Conservation (phyloP, 345 rosid species). For the Dipteronia sinensis region DNA sequence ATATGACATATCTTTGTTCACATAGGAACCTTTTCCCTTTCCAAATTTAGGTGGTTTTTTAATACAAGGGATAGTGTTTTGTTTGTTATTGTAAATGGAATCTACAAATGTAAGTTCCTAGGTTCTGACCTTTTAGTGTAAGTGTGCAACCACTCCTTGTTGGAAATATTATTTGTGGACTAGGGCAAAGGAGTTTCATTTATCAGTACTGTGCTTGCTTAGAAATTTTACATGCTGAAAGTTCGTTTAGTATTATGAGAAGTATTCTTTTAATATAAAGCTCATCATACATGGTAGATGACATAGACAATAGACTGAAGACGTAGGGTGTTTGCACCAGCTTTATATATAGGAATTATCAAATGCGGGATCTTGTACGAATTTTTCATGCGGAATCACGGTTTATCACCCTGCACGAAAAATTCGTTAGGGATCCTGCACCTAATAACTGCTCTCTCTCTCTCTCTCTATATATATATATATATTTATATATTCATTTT, state of each 20-base stretch:
- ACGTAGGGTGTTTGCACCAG: not conserved
- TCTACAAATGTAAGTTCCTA: not conserved
- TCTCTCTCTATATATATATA: too few species aligned
- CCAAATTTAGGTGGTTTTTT: not conserved
- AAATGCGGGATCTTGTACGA: too few species aligned
- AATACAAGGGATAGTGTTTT: not conserved
- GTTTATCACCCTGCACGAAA: too few species aligned
- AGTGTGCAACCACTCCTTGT: not conserved
- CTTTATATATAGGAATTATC: not conserved
- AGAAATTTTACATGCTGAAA: not conserved
- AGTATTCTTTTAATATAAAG: not conserved
- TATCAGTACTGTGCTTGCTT: not conserved
- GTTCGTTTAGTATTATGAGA: not conserved
- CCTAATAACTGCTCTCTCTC: too few species aligned
- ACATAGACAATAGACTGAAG: not conserved
- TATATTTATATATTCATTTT: too few species aligned
- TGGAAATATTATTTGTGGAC: not conserved
- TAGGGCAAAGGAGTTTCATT: not conserved
- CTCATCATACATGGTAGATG: not conserved
- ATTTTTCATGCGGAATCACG: too few species aligned
- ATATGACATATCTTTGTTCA: conserved; percentile 2
- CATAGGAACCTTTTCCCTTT: not conserved
- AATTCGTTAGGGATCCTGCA: too few species aligned
- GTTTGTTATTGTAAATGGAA: not conserved
- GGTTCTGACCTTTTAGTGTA: not conserved